A percentile compares a stretch with the other conserved stretches of the same genome.
Conservation (phyloP, 768 basidiomycete species). For the Lentinula detonsa region DNA sequence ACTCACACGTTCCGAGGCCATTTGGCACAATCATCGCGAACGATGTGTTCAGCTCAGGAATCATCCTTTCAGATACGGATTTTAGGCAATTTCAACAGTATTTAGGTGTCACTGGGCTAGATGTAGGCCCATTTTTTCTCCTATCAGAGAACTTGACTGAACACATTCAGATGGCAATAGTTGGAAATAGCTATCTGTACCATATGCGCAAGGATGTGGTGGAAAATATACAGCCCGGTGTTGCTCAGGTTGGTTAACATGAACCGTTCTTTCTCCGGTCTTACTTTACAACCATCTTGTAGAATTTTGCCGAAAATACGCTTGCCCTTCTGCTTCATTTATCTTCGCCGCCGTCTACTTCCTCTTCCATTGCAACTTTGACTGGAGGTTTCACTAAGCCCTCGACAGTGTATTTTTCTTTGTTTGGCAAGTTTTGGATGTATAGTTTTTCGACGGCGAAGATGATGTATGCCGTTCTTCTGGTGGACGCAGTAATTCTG, state of each 20-base stretch:
- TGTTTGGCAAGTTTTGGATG: conserved; percentile 61
- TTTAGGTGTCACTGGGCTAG: conserved; percentile 84
- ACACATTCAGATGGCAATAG: conserved; percentile 68
- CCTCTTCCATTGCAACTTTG: conserved; percentile 41
- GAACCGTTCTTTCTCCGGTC: background rate
- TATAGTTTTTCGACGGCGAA: conserved; percentile 74
- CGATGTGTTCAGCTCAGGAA: conserved; percentile 88
- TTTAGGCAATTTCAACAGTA: conserved; percentile 93
- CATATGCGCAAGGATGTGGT: conserved; percentile 81
- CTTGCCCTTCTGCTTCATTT: conserved; percentile 72
- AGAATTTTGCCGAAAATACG: conserved; percentile 89
- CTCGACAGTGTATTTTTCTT: conserved; percentile 71
- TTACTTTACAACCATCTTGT: conserved; percentile 14
- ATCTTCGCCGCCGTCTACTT: conserved; percentile 80
- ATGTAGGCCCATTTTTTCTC: conserved; percentile 42
- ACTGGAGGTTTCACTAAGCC: conserved; percentile 45
- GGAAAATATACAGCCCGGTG: conserved; percentile 58
- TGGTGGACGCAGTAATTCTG: conserved; percentile 40
- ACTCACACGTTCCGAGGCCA: conserved; percentile 81
- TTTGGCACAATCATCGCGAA: conserved; percentile 87
- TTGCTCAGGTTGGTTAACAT: conserved; percentile 9
- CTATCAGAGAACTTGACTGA: background rate
- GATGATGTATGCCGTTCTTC: conserved; percentile 43
- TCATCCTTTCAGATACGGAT: conserved; percentile 91
- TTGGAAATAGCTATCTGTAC: conserved; percentile 90